phyloP scores from a whole-genome alignment of 1,284 basidiomycete genomes.

The Termitomyces sp. region DNA sequence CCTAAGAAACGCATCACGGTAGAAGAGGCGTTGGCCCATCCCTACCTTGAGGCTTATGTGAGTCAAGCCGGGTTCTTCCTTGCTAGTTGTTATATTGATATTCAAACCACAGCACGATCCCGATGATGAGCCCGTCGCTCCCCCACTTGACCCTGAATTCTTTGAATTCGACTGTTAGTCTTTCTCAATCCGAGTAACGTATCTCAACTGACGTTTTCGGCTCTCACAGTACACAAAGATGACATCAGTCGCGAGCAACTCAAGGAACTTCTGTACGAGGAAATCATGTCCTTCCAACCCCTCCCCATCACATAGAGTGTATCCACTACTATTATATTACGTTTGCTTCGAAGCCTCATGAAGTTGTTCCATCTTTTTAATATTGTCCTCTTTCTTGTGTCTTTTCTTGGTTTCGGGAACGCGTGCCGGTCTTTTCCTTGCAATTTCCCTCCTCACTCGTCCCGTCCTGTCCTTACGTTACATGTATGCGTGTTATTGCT shows the following conservation, averaged over 20 bases:
- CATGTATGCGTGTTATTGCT: neutral
- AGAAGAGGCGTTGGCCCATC: conserved; percentile 87
- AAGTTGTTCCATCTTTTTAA: neutral
- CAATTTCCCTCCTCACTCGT: neutral
- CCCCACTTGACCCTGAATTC: conserved; percentile 86
- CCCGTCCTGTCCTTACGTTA: neutral
- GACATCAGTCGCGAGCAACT: conserved; percentile 79
- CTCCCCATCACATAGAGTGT: conserved; percentile 41
- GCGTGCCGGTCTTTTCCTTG: neutral
- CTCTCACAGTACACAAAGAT: conserved; percentile 76
- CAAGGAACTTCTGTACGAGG: conserved; percentile 58
- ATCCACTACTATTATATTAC: neutral
- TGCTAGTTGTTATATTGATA: neutral
- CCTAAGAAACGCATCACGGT: conserved; percentile 91
- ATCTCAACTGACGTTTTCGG: neutral
- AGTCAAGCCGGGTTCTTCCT: conserved; percentile 25
- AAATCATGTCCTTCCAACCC: conserved; percentile 72
- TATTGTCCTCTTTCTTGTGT: neutral
- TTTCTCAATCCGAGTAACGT: neutral
- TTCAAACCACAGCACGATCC: conserved; percentile 65
- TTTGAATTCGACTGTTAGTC: conserved; percentile 86
- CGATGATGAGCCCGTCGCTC: conserved; percentile 88
- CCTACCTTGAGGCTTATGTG: conserved; percentile 88
- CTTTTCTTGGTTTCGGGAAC: neutral
- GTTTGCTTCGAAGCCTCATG: neutral